Evolutionary conservation across 345 rosid species (phyloP).

Genomic region (Erucastrum elatum): DNA sequence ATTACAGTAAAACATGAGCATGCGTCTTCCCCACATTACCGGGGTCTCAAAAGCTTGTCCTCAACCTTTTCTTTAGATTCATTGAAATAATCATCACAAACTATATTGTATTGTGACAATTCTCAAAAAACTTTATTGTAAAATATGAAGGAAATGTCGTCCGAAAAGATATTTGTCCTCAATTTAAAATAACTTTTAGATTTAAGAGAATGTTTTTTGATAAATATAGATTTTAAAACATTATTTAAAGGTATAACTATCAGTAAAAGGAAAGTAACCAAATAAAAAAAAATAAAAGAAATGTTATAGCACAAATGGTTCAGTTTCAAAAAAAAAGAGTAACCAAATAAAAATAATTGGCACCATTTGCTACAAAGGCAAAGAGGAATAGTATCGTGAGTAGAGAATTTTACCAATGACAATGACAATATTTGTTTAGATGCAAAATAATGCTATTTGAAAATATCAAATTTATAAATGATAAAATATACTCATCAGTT

Average conservation of each 20-base stretch:
- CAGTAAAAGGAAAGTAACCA: background rate
- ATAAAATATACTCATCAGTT: background rate
- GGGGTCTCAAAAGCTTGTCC: background rate
- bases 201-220: background rate
- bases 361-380: background rate
- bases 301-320: no score
- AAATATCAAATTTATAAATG: background rate
- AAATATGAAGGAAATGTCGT: background rate
- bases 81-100: background rate
- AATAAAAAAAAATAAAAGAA: background rate
- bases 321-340: background rate
- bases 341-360: background rate
- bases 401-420: background rate
- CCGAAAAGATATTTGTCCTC: background rate
- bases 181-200: background rate
- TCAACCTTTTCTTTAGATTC: background rate
- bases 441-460: background rate
- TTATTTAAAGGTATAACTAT: background rate
- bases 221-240: background rate
- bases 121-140: background rate
- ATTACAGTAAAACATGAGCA: background rate
- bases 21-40: slow-evolving; percentile 3
- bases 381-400: background rate
- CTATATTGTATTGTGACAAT: background rate
- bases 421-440: background rate